Percentiles rank a stretch among this genome's conserved stretches.
phyloP scores from a whole-genome alignment of 345 rosid species.

The Diplotaxis tenuifolia region DNA sequence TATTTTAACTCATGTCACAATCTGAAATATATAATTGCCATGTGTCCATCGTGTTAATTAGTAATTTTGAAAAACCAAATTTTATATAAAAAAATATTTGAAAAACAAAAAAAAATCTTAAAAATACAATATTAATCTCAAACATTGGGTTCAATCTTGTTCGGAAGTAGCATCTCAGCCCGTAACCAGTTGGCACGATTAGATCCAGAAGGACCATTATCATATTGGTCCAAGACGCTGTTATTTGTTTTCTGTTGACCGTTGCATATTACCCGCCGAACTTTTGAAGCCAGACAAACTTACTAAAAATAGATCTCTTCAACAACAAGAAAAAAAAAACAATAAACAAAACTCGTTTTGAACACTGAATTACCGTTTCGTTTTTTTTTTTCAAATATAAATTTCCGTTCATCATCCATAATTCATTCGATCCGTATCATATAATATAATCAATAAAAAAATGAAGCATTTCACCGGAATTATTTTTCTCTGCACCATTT shows the following conservation, averaged over 20 bases:
- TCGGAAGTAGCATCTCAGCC: background rate
- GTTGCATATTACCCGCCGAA: slow-evolving; percentile 14
- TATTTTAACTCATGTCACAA: too few species aligned
- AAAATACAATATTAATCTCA: background rate
- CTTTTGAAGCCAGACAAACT: background rate
- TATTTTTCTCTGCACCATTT: slow-evolving; percentile 13
- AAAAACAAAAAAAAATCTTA: too few species aligned
- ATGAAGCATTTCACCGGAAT: slow-evolving; percentile 29
- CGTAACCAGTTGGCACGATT: background rate
- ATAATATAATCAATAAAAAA: background rate
- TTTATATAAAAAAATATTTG: too few species aligned
- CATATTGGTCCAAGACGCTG: background rate
- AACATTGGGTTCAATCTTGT: background rate
- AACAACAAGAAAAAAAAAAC: background rate
- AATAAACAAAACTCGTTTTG: background rate
- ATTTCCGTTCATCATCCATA: background rate
- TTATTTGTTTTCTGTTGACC: slow-evolving; percentile 10
- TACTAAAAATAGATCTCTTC: background rate
- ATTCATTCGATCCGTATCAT: slow-evolving; percentile 7
- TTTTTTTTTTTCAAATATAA: background rate
- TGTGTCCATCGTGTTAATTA: too few species aligned
- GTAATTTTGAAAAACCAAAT: too few species aligned
- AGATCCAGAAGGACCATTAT: background rate
- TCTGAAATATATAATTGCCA: too few species aligned
- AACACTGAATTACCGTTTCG: background rate